These are phyloP conservation scores for Lyophyllum atratum DNA, from an alignment of 768 basidiomycete genomes.

Conservation along the genomic window DNA sequence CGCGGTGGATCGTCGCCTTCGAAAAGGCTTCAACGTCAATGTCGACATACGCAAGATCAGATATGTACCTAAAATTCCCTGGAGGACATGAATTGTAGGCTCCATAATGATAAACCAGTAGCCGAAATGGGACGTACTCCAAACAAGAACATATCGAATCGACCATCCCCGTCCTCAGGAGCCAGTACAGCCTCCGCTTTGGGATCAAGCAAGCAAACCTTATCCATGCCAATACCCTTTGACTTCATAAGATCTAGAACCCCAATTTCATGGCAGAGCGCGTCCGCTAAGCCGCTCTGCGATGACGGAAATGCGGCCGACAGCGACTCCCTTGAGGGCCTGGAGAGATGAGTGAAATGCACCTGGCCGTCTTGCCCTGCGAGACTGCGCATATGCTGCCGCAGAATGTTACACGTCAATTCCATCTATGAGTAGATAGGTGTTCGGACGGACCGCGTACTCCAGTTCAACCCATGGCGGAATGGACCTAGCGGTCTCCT, in stretches of 20 bases:
- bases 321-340: conserved; percentile 63
- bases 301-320: conserved; percentile 28
- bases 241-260: conserved; percentile 62
- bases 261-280: conserved; percentile 49
- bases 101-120: background rate
- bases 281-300: conserved; percentile 28
- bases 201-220: conserved; percentile 94
- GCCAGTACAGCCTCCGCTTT: conserved; percentile 69
- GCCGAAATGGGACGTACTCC: conserved; percentile 56
- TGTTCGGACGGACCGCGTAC: conserved; percentile 61
- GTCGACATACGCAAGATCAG: background rate
- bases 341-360: conserved; percentile 86
- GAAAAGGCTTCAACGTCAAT: background rate
- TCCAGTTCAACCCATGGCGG: conserved; percentile 94
- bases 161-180: conserved; percentile 75
- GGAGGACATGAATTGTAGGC: background rate
- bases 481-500: conserved; percentile 65
- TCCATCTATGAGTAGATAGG: conserved; percentile 4
- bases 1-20: conserved; percentile 94
- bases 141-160: conserved; percentile 89
- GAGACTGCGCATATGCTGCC: conserved; percentile 81
- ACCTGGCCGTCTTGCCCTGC: conserved; percentile 67
- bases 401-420: background rate
- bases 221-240: conserved; percentile 43
- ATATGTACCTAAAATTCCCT: conserved; percentile 65